Conservation (phyloP, 352 stramenopile species). For the Pythium scleroteichum region DNA sequence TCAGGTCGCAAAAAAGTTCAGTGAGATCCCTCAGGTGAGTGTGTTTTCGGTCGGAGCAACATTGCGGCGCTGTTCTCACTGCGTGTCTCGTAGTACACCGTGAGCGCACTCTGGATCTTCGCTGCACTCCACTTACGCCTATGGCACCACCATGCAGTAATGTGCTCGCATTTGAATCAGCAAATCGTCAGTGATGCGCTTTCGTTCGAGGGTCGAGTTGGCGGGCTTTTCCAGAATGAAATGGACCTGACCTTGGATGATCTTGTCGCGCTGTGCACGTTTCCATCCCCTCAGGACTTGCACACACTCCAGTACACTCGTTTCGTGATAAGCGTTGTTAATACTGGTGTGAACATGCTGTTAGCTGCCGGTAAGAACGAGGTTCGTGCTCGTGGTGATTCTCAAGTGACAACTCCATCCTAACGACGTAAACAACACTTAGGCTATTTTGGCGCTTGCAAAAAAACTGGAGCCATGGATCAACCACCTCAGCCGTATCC, state of each 20-base stretch:
- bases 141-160: conserved; percentile 39
- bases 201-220: background rate
- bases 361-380: conserved; percentile 11
- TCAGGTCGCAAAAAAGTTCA: conserved; percentile 75
- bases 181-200: background rate
- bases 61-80: too few species aligned
- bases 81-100: conserved; percentile 1
- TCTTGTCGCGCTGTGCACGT: conserved; percentile 32
- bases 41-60: background rate
- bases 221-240: too few species aligned
- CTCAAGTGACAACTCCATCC: too few species aligned
- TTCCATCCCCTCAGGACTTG: conserved; percentile 39
- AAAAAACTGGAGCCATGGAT: conserved; percentile 45
- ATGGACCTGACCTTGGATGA: conserved; percentile 15
- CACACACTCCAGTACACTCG: conserved; percentile 50
- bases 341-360: conserved; percentile 23
- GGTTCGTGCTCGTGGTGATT: conserved; percentile 16
- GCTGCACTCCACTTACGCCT: conserved; percentile 53
- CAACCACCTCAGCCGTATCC: conserved; percentile 39
- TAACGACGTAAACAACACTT: too few species aligned
- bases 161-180: conserved; percentile 28
- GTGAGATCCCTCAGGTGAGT: conserved; percentile 45
- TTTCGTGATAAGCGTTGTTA: conserved; percentile 38
- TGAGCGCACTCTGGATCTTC: conserved; percentile 38
- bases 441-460: conserved; percentile 14